Conservation (phyloP, 2,329 filamentous ascomycete species). For the Fusarium metavorans region DNA sequence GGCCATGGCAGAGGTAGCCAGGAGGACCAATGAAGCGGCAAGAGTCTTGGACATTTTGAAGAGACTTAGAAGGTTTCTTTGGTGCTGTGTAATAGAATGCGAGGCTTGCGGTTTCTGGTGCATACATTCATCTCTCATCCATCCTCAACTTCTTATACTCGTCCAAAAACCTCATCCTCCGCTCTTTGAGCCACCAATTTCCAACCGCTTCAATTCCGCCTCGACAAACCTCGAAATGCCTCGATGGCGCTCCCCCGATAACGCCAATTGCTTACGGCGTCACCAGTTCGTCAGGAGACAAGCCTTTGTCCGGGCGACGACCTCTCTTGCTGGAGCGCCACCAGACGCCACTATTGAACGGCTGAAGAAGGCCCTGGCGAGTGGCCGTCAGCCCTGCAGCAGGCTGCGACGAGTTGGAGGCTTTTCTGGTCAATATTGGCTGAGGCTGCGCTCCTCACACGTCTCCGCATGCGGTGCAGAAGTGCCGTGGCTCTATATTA, state of each 20-base stretch:
- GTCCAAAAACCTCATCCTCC: background rate
- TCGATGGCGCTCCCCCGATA: background rate
- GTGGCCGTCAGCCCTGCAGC: background rate
- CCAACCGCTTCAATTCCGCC: background rate
- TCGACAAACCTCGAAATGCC: background rate
- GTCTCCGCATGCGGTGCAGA: background rate
- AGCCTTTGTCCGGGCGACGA: background rate
- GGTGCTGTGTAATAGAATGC: background rate
- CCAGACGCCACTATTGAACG: slow-evolving; percentile 2
- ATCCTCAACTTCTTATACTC: slow-evolving; percentile 9
- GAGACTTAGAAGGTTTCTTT: background rate
- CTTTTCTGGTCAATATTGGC: background rate
- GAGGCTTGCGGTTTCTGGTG: background rate
- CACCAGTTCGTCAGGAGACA: background rate
- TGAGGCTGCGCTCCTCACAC: background rate
- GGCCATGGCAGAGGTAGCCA: slow-evolving; percentile 8
- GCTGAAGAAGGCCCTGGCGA: background rate
- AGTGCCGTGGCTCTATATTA: background rate
- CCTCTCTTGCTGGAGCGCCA: background rate
- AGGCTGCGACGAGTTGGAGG: background rate
- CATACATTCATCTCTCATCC: background rate
- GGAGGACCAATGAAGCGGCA: slow-evolving; percentile 3
- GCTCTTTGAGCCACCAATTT: background rate
- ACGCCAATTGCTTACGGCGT: slow-evolving; percentile 4
- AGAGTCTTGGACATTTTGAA: slow-evolving; percentile 8